These are phyloP conservation scores for Xylaria hypoxylon DNA, from an alignment of 2,329 filamentous ascomycete species.

Conservation along the genomic window DNA sequence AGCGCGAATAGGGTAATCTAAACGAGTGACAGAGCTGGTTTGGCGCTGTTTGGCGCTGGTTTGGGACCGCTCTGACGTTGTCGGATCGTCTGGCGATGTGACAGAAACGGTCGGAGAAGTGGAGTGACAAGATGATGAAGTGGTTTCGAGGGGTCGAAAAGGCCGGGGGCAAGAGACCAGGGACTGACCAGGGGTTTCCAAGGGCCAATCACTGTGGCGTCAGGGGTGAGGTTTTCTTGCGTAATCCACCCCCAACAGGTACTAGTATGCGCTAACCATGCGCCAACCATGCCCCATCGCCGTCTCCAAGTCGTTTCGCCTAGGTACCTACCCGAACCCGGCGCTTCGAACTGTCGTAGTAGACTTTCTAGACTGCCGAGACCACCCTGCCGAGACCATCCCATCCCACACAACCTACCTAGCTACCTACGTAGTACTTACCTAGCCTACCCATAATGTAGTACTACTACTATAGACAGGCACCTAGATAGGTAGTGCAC, in stretches of 20 bases:
- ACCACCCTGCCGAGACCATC: too few relatives aligned
- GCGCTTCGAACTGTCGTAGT: constrained; percentile 28
- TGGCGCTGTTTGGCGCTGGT: neutral
- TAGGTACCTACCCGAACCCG: constrained; percentile 4
- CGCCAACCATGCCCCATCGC: neutral
- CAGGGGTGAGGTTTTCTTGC: neutral
- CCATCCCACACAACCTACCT: too few relatives aligned
- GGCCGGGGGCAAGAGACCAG: constrained; percentile 44
- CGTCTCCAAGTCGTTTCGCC: constrained; percentile 32
- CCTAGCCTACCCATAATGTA: too few relatives aligned
- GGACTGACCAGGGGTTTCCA: constrained; percentile 28
- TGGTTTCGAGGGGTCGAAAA: constrained; percentile 42
- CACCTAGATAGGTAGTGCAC: too few relatives aligned
- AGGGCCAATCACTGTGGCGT: constrained; percentile 24
- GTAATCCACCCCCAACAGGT: neutral
- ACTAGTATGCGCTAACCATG: neutral
- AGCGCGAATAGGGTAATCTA: constrained; percentile 15
- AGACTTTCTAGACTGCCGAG: too few relatives aligned
- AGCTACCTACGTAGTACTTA: too few relatives aligned
- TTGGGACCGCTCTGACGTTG: constrained; percentile 41
- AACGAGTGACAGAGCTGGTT: neutral
- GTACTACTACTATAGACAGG: too few relatives aligned
- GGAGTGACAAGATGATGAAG: constrained; percentile 37
- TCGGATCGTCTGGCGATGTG: constrained; percentile 56
- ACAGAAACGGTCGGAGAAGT: constrained; percentile 51